Evolutionary conservation across 495 filamentous ascomycete species (phyloP), one percentile per base, ranked within the genome.

Genomic region (Annulohypoxylon maeteangense): DNA sequence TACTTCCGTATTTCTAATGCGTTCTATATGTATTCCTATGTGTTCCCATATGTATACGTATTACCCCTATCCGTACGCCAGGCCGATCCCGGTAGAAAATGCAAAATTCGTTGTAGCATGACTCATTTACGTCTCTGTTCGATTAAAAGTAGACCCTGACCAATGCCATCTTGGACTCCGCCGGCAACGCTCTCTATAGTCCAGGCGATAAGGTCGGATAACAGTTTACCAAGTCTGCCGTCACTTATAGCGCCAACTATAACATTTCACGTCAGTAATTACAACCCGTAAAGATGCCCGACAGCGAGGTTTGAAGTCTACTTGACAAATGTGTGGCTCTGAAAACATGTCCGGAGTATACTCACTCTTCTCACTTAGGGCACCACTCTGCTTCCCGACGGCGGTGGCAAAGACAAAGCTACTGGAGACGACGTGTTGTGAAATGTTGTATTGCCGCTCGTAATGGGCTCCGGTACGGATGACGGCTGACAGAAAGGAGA

Each of bases 81-180:
- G 56, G 14, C 56, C 48, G 11, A 53, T 18, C 18, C n/a, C 2
- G 54, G 23, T 12, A 47, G 5, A 32, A 38, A 55, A 65, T 65
- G 56, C 50, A 73, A 61, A 44, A 69, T 16, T 55, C 42, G 2
- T 66, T 27, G 44, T 62, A n/a, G 53, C 61, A 59, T 73, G 12
- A 62, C 32, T 74, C 58, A 67, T 67, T 74, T 71, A 25, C 36
- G 67, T 36, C 61, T 69, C 67, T 72, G 65, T 34, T 78, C 85
- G 53, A 87, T 65, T 54, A 86, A 80, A 32, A 75, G 69, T 77
- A 92, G 81, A 4, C 88, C 90, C 68, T 90, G 86, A 1, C 85
- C 85, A 44, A 91, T 80, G 0, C 90, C 90, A 54, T 92, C 89
- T 71, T 88, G 86, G 34, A 92, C 80, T 12, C 90, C 90, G 14